A percentile compares a stretch with the other conserved stretches of the same genome.
Conservation (phyloP, 2,329 filamentous ascomycete genomes). For the Clarireedia hainanense region DNA sequence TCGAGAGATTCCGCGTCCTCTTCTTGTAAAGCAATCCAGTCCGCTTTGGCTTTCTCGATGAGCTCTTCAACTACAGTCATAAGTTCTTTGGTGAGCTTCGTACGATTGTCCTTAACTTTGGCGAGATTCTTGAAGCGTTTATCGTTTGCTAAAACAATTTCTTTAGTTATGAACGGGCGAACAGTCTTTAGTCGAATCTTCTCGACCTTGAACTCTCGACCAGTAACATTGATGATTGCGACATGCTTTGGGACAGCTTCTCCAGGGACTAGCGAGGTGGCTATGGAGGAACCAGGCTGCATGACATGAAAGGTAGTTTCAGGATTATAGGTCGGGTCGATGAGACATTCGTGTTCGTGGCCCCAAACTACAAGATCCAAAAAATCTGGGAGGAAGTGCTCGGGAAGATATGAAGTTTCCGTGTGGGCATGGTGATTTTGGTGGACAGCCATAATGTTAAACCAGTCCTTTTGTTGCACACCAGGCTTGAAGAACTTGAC, state of each 20-base stretch:
- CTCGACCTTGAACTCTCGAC: constrained; percentile 71
- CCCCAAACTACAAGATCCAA: constrained; percentile 92
- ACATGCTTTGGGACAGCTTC: constrained; percentile 91
- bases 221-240: constrained; percentile 74
- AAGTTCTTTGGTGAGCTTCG: constrained; percentile 69
- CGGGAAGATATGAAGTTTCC: constrained; percentile 86
- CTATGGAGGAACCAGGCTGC: constrained; percentile 93
- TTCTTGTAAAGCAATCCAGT: constrained; percentile 75
- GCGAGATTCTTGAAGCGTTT: constrained; percentile 70
- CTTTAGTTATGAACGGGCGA: constrained; percentile 80
- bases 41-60: constrained; percentile 73
- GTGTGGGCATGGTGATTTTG: constrained; percentile 94
- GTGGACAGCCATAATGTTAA: constrained; percentile 90
- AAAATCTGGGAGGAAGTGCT: constrained; percentile 86
- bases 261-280: constrained; percentile 82
- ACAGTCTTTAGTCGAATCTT: constrained; percentile 81
- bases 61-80: constrained; percentile 75
- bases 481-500: constrained; percentile 88
- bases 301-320: constrained; percentile 93
- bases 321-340: constrained; percentile 74
- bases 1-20: constrained; percentile 44
- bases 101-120: constrained; percentile 74
- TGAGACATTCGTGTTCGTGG: constrained; percentile 93
- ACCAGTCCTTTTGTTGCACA: constrained; percentile 80
- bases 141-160: constrained; percentile 71